Evolutionary conservation across 1,139 yeast species (phyloP).

Genomic region (Hemisphaericaspora xylanilytica): DNA sequence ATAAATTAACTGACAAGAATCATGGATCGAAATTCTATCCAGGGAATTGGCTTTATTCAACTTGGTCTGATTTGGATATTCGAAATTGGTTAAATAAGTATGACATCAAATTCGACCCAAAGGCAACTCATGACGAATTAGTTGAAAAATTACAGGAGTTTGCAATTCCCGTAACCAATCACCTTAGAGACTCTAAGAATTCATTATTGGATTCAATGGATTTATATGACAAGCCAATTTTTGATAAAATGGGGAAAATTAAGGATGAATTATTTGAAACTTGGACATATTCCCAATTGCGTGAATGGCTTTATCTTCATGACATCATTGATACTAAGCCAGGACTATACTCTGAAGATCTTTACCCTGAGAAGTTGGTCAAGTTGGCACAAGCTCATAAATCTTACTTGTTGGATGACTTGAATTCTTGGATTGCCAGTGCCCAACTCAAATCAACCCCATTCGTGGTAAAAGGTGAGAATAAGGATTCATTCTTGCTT

Average conservation of each 20-base stretch:
- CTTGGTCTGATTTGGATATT: constrained; percentile 46
- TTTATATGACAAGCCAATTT: constrained; percentile 28
- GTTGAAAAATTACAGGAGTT: constrained; percentile 41
- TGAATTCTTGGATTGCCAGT: constrained; percentile 33
- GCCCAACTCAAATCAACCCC: constrained; percentile 25
- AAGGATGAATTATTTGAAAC: constrained; percentile 46
- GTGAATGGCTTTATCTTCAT: constrained; percentile 30
- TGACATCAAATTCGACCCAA: constrained; percentile 39
- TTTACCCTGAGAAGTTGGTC: constrained; percentile 19
- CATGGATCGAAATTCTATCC: constrained; percentile 47
- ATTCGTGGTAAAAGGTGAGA: constrained; percentile 25
- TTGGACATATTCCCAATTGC: constrained; percentile 31
- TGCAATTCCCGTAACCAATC: constrained; percentile 37
- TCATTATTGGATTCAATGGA: constrained; percentile 39
- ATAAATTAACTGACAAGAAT: constrained; percentile 30
- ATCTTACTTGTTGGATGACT: constrained; percentile 42
- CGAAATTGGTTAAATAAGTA: constrained; percentile 47
- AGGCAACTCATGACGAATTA: constrained; percentile 40
- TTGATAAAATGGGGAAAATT: constrained; percentile 39
- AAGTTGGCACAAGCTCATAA: constrained; percentile 19
- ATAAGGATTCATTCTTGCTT: constrained; percentile 45
- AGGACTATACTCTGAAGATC: constrained; percentile 19
- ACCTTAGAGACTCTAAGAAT: constrained; percentile 33
- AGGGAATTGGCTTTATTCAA: constrained; percentile 48
- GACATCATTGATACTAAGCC: constrained; percentile 27